Base-by-base conservation (phyloP, 1,284 basidiomycete genomes). In the Cerrena zonata region DNA sequence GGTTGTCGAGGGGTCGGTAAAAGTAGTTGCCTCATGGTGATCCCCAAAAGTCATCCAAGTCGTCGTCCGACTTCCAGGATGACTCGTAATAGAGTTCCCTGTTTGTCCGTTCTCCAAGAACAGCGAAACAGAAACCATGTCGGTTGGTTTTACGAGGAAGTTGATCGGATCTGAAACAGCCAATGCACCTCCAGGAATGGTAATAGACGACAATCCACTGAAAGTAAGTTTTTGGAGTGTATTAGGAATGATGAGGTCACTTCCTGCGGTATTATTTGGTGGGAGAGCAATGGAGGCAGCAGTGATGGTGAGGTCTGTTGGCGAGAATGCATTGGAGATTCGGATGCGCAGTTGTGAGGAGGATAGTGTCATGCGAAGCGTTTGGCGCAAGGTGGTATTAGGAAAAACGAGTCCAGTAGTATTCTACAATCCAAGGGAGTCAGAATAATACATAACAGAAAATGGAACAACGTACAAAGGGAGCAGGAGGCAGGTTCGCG, bases 351-450 rank as follows among this genome's bases (percentile, higher is more conserved):
- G 70, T 36, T 68, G 63, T 10, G 65, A 53, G 11, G 68, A 69
- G 18, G 65, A 67, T 27, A 72, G 56, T 2, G 73, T 69, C 53
- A 73, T 64, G 47, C 72, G 72, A 2, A 79, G 53, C 4, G 76
- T 77, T 59, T 77, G 76, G 0, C 76, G 72, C 47, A 78, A 65
- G 12, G 76, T 77, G n/a, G 69, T 61, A 59, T 79, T 71, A 43
- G 52, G 54, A 56, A 78, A 77, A 37, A 78, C 70, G 43, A 58
- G 53, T 34, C 56, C 62, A 25, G 67, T 57, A 34, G 58, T 56
- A 52, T 64, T 70, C 56, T 62, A 30, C 36, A 19, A 10, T 19
- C n/a, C n/a, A n/a, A n/a, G n/a, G n/a, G n/a, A n/a, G n/a, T n/a
- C n/a, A n/a, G n/a, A n/a, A n/a, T n/a, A n/a, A n/a, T n/a, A n/a